A percentile compares a stretch with the other conserved stretches of the same genome.
Conservation (phyloP, 2,329 filamentous ascomycete genomes). For the Aspergillus sp. region DNA sequence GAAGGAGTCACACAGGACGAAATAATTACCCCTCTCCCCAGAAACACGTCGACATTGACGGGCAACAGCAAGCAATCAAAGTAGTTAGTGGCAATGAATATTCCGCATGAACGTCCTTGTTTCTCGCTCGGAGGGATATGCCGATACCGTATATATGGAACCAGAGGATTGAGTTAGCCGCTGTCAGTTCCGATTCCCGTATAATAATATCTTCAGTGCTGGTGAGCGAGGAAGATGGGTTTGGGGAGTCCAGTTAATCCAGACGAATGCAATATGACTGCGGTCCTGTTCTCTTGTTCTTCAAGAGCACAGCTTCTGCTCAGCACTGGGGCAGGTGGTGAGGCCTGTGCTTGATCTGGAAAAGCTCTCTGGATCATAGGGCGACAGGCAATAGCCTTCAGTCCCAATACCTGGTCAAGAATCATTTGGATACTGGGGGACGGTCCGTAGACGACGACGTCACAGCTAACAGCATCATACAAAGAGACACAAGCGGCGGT, state of each 20-base stretch:
- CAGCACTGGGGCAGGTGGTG: slow-evolving; percentile 10
- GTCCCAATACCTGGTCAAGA: slow-evolving; percentile 20
- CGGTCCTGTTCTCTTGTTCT: slow-evolving; percentile 24
- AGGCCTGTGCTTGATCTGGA: slow-evolving; percentile 5
- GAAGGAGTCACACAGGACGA: slow-evolving; percentile 9
- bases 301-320: slow-evolving; percentile 16
- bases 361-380: slow-evolving; percentile 15
- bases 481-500: slow-evolving; percentile 36
- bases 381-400: slow-evolving; percentile 19
- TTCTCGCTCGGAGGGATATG: too few relatives aligned
- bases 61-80: too few relatives aligned
- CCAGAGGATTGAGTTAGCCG: slow-evolving; percentile 40
- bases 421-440: slow-evolving; percentile 27
- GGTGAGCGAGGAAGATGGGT: slow-evolving; percentile 39
- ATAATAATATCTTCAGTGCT: slow-evolving; percentile 31
- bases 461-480: slow-evolving; percentile 28
- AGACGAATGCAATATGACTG: slow-evolving; percentile 43
- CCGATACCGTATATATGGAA: slow-evolving; percentile 42
- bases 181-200: slow-evolving; percentile 30
- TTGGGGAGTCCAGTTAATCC: slow-evolving; percentile 45
- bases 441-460: slow-evolving; percentile 33
- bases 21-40: slow-evolving; percentile 12
- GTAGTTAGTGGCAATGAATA: slow-evolving; percentile 34
- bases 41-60: slow-evolving; percentile 19
- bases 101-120: slow-evolving; percentile 42